A percentile compares a stretch with the other conserved stretches of the same genome.
Conservation (phyloP, 495 filamentous ascomycete genomes). For the Tuber umbilicatum region DNA sequence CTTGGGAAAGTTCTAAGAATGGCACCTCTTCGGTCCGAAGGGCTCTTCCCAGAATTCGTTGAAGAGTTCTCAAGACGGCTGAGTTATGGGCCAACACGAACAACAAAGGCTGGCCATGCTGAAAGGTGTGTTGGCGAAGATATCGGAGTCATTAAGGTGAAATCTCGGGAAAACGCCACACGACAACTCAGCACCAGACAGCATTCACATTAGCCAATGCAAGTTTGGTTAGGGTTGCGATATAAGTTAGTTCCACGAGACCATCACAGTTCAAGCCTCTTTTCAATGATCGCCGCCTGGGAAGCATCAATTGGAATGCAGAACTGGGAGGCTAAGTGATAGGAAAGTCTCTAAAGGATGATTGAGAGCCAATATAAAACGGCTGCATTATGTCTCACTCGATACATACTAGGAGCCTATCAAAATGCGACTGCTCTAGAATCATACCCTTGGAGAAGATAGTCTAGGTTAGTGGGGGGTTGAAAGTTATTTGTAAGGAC, state of each 20-base stretch:
- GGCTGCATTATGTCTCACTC: background rate
- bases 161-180: background rate
- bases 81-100: background rate
- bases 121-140: background rate
- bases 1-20: background rate
- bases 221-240: background rate
- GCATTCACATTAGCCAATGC: background rate
- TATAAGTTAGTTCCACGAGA: background rate
- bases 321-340: background rate
- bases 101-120: background rate
- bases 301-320: background rate
- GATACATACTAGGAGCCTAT: too few species aligned
- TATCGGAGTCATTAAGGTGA: background rate
- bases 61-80: background rate
- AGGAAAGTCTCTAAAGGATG: background rate
- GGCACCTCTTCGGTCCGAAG: background rate
- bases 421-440: too few species aligned
- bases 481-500: too few species aligned
- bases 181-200: background rate
- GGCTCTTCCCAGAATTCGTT: background rate
- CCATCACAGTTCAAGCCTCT: background rate
- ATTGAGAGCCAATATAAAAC: background rate
- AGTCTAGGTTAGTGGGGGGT: too few species aligned
- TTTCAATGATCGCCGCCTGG: background rate
- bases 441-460: too few species aligned